Base-by-base conservation (phyloP, 768 basidiomycete genomes). In the Boletellus ananiceps region DNA sequence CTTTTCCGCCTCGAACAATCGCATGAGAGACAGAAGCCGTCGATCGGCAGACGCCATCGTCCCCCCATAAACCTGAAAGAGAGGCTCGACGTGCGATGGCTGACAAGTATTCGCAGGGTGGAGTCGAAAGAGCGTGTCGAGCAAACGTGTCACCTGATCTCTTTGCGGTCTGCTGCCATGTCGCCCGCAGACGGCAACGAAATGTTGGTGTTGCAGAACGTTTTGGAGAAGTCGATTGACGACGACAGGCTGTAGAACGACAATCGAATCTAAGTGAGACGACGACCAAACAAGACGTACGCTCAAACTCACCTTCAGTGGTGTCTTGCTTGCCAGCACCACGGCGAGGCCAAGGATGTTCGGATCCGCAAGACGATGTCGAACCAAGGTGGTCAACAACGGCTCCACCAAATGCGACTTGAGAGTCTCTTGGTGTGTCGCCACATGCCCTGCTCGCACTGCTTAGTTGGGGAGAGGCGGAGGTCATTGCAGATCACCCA, bases 61-160 rank as follows among this genome's bases (percentile, higher is more conserved):
- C 1, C 87, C 94, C 8, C 77, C 69, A 63, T 97, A 97, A 1
- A 93, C 69, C 16, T 69, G 71, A 38, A 88, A 67, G 32, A 98
- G 73, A 1, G 89, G 90, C 40, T 88, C 83, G 38, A 94, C 69
- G 55, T 94, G 90, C 3, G 80, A 85, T 9, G 84, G 76, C 63
- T 95, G 94, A 59, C 89, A 94, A 2, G 92, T 86, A 57, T 91
- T 91, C 12, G 74, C 67, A 0, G 93, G 89, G 59, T 93, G 84
- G 13, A 84, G 74, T 47, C 77, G 66, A 72, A 94, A 96, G 2
- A 95, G 73, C 3, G 70, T 66, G 39, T 81, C 74, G 4, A 94
- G 67, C 1, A 89, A 66, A n/a, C 68, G 57, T 33, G 84, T 71
- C 25, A 88, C 61, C 2, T 73, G 68, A 19, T 77, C 72, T 18